A percentile compares a stretch with the other conserved stretches of the same genome.
Evolutionary conservation across 108 stramenopile species (phyloP).

Genomic region (Nitzschia sp.): DNA sequence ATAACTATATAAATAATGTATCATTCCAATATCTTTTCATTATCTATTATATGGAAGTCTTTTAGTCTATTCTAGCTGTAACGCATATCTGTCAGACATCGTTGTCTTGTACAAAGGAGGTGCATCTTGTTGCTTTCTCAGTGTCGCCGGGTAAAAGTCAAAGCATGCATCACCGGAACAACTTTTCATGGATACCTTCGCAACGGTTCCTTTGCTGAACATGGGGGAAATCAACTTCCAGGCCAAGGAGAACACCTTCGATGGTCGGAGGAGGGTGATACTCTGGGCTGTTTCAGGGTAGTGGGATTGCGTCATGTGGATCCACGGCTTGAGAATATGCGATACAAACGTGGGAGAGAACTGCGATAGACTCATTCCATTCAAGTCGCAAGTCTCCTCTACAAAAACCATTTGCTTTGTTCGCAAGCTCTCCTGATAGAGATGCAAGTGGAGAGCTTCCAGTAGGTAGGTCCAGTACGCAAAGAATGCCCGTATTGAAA

Average conservation of each 20-base stretch:
- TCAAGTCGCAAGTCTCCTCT: constrained; percentile 32
- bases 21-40: background rate
- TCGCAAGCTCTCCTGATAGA: constrained; percentile 24
- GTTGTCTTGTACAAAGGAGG: background rate
- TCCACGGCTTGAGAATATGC: constrained; percentile 35
- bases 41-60: background rate
- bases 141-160: background rate
- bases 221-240: constrained; percentile 46
- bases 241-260: constrained; percentile 18
- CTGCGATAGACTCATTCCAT: constrained; percentile 19
- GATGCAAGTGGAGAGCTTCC: constrained; percentile 30
- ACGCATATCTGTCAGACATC: background rate
- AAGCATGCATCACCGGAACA: background rate
- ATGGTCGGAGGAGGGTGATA: constrained; percentile 34
- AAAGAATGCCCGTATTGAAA: constrained; percentile 30
- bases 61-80: background rate
- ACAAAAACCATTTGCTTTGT: constrained; percentile 27
- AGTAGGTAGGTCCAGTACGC: constrained; percentile 36
- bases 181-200: constrained; percentile 15
- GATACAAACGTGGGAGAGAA: constrained; percentile 36
- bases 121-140: background rate
- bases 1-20: background rate
- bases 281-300: constrained; percentile 43
- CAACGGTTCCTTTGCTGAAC: constrained; percentile 32
- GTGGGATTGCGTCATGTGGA: constrained; percentile 29